phyloP scores from a whole-genome alignment of 805 yeast genomes.

The Zygosaccharomyces siamensis region DNA sequence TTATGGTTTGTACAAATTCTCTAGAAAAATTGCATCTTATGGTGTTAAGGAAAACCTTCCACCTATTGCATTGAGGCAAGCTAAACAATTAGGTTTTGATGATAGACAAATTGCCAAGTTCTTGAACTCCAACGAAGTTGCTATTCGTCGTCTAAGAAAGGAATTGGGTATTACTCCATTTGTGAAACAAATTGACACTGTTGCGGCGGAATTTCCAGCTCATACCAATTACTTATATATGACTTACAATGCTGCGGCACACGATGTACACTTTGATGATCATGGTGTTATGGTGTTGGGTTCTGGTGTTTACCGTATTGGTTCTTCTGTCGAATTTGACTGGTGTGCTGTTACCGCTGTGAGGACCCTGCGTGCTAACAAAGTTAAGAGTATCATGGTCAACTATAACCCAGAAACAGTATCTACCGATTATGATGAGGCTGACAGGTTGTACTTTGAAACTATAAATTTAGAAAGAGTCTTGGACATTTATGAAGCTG shows the following conservation, averaged over 20 bases:
- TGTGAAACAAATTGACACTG: conserved; percentile 96
- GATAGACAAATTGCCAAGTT: conserved; percentile 94
- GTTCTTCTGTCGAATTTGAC: conserved; percentile 97
- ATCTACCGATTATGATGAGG: conserved; percentile 98
- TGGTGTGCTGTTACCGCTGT: conserved; percentile 99
- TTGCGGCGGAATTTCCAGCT: conserved; percentile 99
- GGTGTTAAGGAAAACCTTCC: conserved; percentile 59
- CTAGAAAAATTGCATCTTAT: conserved; percentile 52
- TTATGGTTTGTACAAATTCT: conserved; percentile 66
- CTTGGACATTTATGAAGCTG: conserved; percentile 89
- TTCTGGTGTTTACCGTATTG: conserved; percentile 97
- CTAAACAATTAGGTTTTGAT: conserved; percentile 94
- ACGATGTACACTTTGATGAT: conserved; percentile 84
- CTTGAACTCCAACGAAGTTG: conserved; percentile 84
- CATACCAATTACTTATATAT: conserved; percentile 88
- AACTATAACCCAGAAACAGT: conserved; percentile 99
- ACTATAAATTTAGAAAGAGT: conserved; percentile 92
- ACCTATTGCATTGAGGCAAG: conserved; percentile 60
- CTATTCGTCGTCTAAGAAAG: conserved; percentile 82
- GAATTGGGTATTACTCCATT: conserved; percentile 85
- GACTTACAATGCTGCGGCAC: conserved; percentile 87
- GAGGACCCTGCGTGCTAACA: conserved; percentile 82
- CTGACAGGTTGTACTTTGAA: conserved; percentile 93
- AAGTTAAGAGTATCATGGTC: conserved; percentile 89
- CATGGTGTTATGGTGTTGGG: conserved; percentile 94